Evolutionary conservation across 108 stramenopile genomes (phyloP).

Genomic region (Nitzschia sp.): DNA sequence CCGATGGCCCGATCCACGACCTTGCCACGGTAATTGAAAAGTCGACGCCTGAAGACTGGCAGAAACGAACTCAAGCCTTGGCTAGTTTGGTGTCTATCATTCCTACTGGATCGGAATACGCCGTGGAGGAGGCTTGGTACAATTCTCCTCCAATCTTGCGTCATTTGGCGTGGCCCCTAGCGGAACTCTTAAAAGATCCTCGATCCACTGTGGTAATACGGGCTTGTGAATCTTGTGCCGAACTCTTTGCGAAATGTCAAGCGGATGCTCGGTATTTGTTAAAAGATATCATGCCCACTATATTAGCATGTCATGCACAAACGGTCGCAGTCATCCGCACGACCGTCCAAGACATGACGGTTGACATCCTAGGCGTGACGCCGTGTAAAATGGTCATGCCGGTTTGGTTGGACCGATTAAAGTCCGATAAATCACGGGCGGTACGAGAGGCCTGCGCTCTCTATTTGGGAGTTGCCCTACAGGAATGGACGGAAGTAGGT

Average conservation of each 20-base stretch:
- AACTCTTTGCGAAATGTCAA: slow-evolving; percentile 44
- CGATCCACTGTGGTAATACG: slow-evolving; percentile 80
- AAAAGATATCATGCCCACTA: slow-evolving; percentile 70
- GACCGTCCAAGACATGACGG: slow-evolving; percentile 59
- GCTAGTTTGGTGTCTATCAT: slow-evolving; percentile 47
- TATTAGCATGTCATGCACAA: slow-evolving; percentile 70
- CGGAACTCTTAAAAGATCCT: slow-evolving; percentile 63
- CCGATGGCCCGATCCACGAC: slow-evolving; percentile 59
- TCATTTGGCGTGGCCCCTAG: slow-evolving; percentile 54
- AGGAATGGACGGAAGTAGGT: slow-evolving; percentile 50
- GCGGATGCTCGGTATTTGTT: slow-evolving; percentile 50
- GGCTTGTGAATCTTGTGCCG: slow-evolving; percentile 51
- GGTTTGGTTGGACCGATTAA: slow-evolving; percentile 66
- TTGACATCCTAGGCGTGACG: slow-evolving; percentile 49
- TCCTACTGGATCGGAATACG: slow-evolving; percentile 34
- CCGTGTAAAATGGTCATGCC: slow-evolving; percentile 77
- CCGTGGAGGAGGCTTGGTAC: slow-evolving; percentile 48
- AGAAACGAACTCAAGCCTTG: slow-evolving; percentile 60
- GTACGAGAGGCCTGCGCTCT: slow-evolving; percentile 81
- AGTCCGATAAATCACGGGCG: slow-evolving; percentile 62
- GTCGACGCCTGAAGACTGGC: slow-evolving; percentile 69
- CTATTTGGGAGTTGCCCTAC: slow-evolving; percentile 60
- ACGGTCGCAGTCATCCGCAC: slow-evolving; percentile 79
- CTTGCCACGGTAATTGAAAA: slow-evolving; percentile 50
- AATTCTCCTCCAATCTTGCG: slow-evolving; percentile 60